Base-by-base conservation (phyloP, 2,329 filamentous ascomycete genomes). In the Tolypocladium amazonense region DNA sequence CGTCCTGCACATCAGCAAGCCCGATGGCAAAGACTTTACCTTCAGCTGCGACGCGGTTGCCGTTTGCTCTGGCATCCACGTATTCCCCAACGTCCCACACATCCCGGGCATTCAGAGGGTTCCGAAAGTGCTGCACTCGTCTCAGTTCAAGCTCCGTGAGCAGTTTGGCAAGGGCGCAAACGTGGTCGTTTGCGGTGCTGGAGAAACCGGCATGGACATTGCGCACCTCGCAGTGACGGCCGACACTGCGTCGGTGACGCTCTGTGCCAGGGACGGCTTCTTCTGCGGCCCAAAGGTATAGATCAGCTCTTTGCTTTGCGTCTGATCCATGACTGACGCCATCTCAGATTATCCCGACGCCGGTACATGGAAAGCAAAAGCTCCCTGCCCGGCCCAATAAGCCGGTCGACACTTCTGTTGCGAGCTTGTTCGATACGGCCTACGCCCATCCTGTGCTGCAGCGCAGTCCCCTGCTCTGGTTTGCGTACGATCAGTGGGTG, bases 391-490 rank as follows among this genome's bases (percentile, higher is more conserved):
- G 53, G 1, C 72, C 69, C 11, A 78, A 77, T 54, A 78, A 79
- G 45, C 78, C 79, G 0, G 72, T 79, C 18, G 79, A 81, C 62
- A 73, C 75, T 3, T 74, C 75, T 0, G 70, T 76, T 1, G 78
- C 77, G 12, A 79, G 77, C 58, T 65, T 81, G 6, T 81, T 82
- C 61, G 79, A 81, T 61, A 81, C 79, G 0, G 77, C 77, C 5
- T 81, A 81, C 58, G 75, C 77, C 6, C 79, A 80, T n/a, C 75
- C 76, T 0, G 60, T 74, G 4, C 68, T 81, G 0, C 75, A 78
- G 60, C 71, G 72, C n/a, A 75, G 75, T 18, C 68, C 64, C 1
- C 61, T 77, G 3, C 71, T 76, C 6, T 81, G 79, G 79, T 64
- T 63, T 0, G 76, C 76, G 58, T 81, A 81, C 61, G 75, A 81